Evolutionary conservation across 2,329 filamentous ascomycete genomes (phyloP).

Genomic region (Dendryphion nanum): DNA sequence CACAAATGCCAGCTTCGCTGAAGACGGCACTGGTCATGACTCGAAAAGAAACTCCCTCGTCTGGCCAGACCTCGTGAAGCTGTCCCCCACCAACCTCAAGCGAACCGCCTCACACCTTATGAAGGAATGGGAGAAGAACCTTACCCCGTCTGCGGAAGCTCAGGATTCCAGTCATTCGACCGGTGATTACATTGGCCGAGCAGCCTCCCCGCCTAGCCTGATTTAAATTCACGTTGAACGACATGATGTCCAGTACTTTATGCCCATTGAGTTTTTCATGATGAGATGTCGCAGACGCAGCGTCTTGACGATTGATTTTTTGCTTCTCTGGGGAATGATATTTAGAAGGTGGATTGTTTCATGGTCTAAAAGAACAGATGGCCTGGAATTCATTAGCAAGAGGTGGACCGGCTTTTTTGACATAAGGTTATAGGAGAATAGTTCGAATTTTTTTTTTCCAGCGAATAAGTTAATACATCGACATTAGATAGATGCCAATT

Average conservation of each 20-base stretch:
- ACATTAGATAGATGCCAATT: too few species aligned
- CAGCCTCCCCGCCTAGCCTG: conserved; percentile 20
- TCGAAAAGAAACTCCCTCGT: conserved; percentile 47
- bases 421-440: too few species aligned
- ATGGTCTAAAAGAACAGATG: conserved; percentile 3
- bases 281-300: conserved; percentile 29
- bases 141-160: conserved; percentile 52
- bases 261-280: conserved; percentile 11
- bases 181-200: conserved; percentile 37
- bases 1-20: conserved; percentile 26
- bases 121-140: conserved; percentile 85
- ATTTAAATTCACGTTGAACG: conserved; percentile 6
- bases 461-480: too few species aligned
- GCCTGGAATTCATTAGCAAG: too few species aligned
- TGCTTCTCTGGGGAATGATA: conserved; percentile 8
- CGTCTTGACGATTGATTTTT: conserved; percentile 22
- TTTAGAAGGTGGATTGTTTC: conserved; percentile 21
- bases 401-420: too few species aligned
- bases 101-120: conserved; percentile 81
- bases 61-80: conserved; percentile 69
- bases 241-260: not conserved
- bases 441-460: too few species aligned
- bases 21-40: conserved; percentile 23
- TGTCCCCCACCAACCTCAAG: conserved; percentile 75
- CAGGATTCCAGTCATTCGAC: conserved; percentile 28